Conservation (phyloP, 2,329 filamentous ascomycete genomes). For the Neoascochyta sp. region DNA sequence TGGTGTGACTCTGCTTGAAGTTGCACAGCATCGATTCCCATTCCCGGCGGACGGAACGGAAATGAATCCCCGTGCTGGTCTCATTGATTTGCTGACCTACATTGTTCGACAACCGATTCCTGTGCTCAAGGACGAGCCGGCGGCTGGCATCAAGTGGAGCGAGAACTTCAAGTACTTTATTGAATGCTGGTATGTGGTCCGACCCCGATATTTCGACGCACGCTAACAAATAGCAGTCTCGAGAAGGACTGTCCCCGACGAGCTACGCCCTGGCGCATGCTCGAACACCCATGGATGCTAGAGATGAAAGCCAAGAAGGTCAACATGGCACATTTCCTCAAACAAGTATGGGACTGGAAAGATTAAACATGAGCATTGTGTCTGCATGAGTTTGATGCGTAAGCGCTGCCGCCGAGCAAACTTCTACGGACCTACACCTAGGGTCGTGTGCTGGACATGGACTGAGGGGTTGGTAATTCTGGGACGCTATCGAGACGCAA, state of each 20-base stretch:
- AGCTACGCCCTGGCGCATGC: conserved; percentile 96
- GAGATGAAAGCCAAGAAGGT: conserved; percentile 96
- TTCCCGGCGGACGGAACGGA: conserved; percentile 96
- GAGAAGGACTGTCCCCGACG: conserved; percentile 87
- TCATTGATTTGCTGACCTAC: conserved; percentile 95
- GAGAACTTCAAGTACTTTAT: conserved; percentile 99
- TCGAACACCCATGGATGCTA: conserved; percentile 97
- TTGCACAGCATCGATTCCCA: conserved; percentile 97
- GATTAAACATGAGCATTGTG: too few relatives aligned
- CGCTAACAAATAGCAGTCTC: conserved; percentile 57
- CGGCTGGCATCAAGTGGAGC: conserved; percentile 87
- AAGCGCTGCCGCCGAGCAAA: too few relatives aligned
- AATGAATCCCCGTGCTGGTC: conserved; percentile 84
- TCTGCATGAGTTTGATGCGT: too few relatives aligned
- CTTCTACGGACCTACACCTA: conserved; percentile 21
- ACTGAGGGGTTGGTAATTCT: conserved; percentile 11
- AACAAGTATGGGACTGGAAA: conserved; percentile 96
- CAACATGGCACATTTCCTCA: conserved; percentile 93
- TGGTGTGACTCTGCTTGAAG: conserved; percentile 94
- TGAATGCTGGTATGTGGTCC: conserved; percentile 82
- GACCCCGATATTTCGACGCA: neutral
- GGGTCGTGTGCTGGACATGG: conserved; percentile 38
- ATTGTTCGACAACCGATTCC: conserved; percentile 95
- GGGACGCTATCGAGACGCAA: too few relatives aligned
- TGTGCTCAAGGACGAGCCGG: conserved; percentile 90